Evolutionary conservation across 176 grass and related monocot genomes (phyloP).

Genomic region (maize (Zea mays)): Zm-B73-REFERENCE-NAM-5.0 NC_050100.1:53055501-53056000

Average conservation of each 20-base stretch:
- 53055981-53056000: background rate
- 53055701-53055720: slow-evolving; percentile 98
- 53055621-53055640: slow-evolving; percentile 19
- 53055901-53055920: slow-evolving; percentile 75
- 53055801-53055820: background rate
- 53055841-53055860: slow-evolving; percentile 86
- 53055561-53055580: slow-evolving; percentile 23
- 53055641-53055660: background rate
- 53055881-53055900: slow-evolving; percentile 89
- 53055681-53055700: slow-evolving; percentile 56
- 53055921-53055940: slow-evolving; percentile 75
- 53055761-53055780: slow-evolving; percentile 8
- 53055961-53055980: background rate
- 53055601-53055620: slow-evolving; percentile 24
- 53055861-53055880: slow-evolving; percentile 80
- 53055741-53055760: slow-evolving; percentile 95
- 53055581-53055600: background rate
- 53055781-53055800: background rate
- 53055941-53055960: slow-evolving; percentile 2
- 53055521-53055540: slow-evolving; percentile 98
- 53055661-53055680: background rate
- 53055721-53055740: slow-evolving; percentile 80
- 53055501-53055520: slow-evolving; percentile 64
- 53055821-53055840: slow-evolving; percentile 37
- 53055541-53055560: slow-evolving; percentile 99